Conservation (phyloP, 2,329 filamentous ascomycete genomes). For the Thelonectria discophora region DNA sequence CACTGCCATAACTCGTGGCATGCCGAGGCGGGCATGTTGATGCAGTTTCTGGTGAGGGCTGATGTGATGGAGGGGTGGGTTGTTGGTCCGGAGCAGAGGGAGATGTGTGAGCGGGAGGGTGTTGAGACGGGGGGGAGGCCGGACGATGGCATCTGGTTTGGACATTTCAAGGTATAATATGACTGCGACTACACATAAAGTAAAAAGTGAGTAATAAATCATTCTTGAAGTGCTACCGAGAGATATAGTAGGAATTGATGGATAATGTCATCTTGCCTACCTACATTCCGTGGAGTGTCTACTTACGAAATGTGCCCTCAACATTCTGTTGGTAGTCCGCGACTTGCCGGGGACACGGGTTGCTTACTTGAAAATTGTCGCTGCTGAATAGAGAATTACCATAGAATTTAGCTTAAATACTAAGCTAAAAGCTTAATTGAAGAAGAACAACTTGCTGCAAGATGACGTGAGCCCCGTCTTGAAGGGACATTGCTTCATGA, state of each 20-base stretch:
- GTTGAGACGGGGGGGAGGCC: constrained; percentile 46
- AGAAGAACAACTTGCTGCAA: neutral
- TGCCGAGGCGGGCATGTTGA: constrained; percentile 64
- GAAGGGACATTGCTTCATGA: too few relatives aligned
- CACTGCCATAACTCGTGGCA: constrained; percentile 70
- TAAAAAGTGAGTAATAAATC: too few relatives aligned
- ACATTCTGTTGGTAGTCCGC: too few relatives aligned
- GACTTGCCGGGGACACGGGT: too few relatives aligned
- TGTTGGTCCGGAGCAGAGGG: constrained; percentile 32
- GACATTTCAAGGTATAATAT: constrained; percentile 36
- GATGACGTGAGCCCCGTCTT: neutral
- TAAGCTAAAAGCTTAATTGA: neutral
- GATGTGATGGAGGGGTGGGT: constrained; percentile 44
- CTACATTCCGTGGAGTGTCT: too few relatives aligned
- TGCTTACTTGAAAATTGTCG: too few relatives aligned
- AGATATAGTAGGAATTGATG: too few relatives aligned
- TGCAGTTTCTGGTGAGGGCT: constrained; percentile 60
- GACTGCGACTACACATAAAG: too few relatives aligned
- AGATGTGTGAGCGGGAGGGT: constrained; percentile 44
- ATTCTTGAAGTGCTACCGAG: too few relatives aligned
- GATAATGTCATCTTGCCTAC: too few relatives aligned
- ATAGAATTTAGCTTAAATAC: neutral
- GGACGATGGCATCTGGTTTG: constrained; percentile 50
- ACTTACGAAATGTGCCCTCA: too few relatives aligned
- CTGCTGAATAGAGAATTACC: neutral